Base-by-base conservation (phyloP, 1,284 basidiomycete genomes). In the Trametes hirsuta region DNA sequence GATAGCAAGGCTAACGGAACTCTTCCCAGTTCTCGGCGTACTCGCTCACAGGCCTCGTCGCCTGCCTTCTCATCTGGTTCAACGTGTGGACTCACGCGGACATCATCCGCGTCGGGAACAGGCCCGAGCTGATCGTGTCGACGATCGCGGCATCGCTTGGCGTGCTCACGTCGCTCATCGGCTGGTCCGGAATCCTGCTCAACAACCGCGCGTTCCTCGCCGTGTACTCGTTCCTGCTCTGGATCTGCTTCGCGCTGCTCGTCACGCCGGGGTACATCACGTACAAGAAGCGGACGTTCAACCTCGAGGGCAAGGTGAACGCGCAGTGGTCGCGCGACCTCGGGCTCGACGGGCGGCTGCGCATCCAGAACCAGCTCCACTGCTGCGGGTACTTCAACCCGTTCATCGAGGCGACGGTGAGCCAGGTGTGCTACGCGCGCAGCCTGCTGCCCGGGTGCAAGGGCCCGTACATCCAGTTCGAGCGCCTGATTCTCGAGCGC, bases 161-260 rank as follows among this genome's bases (percentile, higher is more conserved):
- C 54, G 70, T 84, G 53, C 71, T 86, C 58, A 85, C 85, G 18
- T 79, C 84, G 4, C 74, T 87, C 46, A 75, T 87, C 66, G 85
- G 85, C 63, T 86, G 81, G 79, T 78, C 83, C 45, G 85, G 85
- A 58, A 82, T 87, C 68, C 74, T 87, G 21, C 81, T 87, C 68
- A 87, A 87, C 79, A 85, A 85, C 71, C 84, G 85, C 51, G 74
- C 83, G 14, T 87, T 87, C 80, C 77, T 87, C 58, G 82, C 84
- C 50, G 72, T 82, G 44, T 87, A 86, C 73, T 81, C 79, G 24
- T 71, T 85, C 63, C 70, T 85, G 40, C 80, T 85, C 56, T 87
- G 85, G 85, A 69, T 81, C 67, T 80, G 78, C 64, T 82, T 87
- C 65, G 82, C 77, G n/a, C 72, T 85, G 51, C 80, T 86, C 69